phyloP scores from a whole-genome alignment of 306 rosid genomes.

The Quercus agrifolia region DNA sequence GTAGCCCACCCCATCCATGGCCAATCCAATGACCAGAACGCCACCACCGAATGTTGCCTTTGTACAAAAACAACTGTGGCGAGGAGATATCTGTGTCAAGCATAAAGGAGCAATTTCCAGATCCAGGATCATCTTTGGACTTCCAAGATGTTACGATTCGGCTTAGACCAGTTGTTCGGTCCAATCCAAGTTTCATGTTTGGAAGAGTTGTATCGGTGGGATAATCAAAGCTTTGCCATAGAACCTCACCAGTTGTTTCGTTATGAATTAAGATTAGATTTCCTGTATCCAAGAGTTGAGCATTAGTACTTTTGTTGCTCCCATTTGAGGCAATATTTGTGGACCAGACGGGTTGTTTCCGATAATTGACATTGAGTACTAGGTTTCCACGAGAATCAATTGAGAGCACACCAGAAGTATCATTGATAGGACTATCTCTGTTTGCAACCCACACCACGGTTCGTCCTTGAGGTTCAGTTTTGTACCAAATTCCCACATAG shows the following conservation, averaged over 20 bases:
- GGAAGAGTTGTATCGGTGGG: conserved; percentile 19
- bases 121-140: neutral
- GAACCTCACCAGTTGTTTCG: neutral
- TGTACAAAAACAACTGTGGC: neutral
- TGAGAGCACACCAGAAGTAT: conserved; percentile 30
- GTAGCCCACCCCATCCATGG: neutral
- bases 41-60: neutral
- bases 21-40: conserved; percentile 44
- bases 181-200: neutral
- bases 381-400: conserved; percentile 32
- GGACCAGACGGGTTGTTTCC: conserved; percentile 6
- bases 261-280: conserved; percentile 11
- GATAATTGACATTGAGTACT: neutral
- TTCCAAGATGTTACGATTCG: neutral
- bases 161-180: neutral
- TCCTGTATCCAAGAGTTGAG: conserved; percentile 24
- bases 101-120: neutral
- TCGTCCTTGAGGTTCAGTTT: neutral
- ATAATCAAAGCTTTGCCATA: conserved; percentile 37
- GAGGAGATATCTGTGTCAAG: neutral
- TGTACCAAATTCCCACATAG: conserved; percentile 63
- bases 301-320: neutral
- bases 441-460: conserved; percentile 75
- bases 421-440: conserved; percentile 25
- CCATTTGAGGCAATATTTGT: neutral